These are phyloP conservation scores for Cytidiella melzeri DNA, from an alignment of 768 basidiomycete species.

Conservation along the genomic window DNA sequence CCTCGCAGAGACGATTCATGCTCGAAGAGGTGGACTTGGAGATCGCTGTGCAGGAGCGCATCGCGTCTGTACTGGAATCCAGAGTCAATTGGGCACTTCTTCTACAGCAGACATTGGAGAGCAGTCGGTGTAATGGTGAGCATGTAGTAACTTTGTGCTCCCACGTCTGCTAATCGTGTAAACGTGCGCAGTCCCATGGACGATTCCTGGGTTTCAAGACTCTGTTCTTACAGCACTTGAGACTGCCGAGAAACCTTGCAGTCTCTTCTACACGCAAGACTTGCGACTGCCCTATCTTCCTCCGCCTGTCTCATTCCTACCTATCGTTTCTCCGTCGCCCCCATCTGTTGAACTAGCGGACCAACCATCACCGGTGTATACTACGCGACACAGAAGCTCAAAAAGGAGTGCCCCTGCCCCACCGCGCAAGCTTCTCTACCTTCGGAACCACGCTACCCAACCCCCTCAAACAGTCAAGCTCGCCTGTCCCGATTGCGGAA, in stretches of 20 bases:
- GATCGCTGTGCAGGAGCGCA: slow-evolving; percentile 34
- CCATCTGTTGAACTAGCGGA: slow-evolving; percentile 21
- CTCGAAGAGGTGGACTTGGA: slow-evolving; percentile 40
- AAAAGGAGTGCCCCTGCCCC: slow-evolving; percentile 13
- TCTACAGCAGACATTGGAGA: slow-evolving; percentile 31
- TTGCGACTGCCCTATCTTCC: slow-evolving; percentile 16
- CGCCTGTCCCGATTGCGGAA: slow-evolving; percentile 36
- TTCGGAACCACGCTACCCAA: slow-evolving; percentile 28
- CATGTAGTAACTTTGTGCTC: not conserved
- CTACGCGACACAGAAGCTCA: slow-evolving; percentile 17
- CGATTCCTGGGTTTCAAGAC: slow-evolving; percentile 24
- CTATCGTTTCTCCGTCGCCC: slow-evolving; percentile 5
- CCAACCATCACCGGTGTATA: slow-evolving; percentile 8
- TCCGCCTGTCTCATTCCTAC: slow-evolving; percentile 11
- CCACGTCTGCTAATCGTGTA: not conserved
- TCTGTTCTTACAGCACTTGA: slow-evolving; percentile 39
- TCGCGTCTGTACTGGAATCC: slow-evolving; percentile 36
- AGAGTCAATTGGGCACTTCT: slow-evolving; percentile 41
- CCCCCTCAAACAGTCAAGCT: slow-evolving; percentile 31
- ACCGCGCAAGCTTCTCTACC: slow-evolving; percentile 34
- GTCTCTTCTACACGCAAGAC: slow-evolving; percentile 32
- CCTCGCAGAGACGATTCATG: slow-evolving; percentile 15
- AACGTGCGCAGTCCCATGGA: not conserved
- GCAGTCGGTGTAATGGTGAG: not conserved
- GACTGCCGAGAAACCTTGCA: slow-evolving; percentile 33